Conservation (phyloP, 805 yeast species). For the Wickerhamomyces ciferrii region DNA sequence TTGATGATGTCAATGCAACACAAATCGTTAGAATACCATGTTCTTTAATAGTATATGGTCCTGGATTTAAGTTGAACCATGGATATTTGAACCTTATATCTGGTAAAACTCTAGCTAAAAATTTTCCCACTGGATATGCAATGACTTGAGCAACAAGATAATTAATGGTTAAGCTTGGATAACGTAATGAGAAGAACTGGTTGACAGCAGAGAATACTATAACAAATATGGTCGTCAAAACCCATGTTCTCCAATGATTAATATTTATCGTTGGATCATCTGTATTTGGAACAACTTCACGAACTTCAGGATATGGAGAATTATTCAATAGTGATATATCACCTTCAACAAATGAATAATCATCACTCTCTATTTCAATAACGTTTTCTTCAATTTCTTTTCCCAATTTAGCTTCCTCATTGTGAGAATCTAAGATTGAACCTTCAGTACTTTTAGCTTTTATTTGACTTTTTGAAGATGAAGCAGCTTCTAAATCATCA, state of each 20-base stretch:
- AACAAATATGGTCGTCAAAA: slow-evolving; percentile 42
- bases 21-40: slow-evolving; percentile 46
- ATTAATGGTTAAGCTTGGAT: slow-evolving; percentile 44
- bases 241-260: slow-evolving; percentile 53
- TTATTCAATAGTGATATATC: slow-evolving; percentile 25
- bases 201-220: slow-evolving; percentile 54
- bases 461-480: neutral
- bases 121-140: slow-evolving; percentile 54
- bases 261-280: slow-evolving; percentile 46
- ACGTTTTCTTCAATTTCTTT: slow-evolving; percentile 60
- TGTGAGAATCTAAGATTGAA: neutral
- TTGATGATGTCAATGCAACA: slow-evolving; percentile 33
- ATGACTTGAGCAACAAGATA: slow-evolving; percentile 54
- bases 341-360: slow-evolving; percentile 6
- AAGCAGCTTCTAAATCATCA: neutral
- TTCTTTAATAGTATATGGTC: slow-evolving; percentile 47
- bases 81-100: slow-evolving; percentile 28
- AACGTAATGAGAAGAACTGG: slow-evolving; percentile 48
- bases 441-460: neutral
- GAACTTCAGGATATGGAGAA: slow-evolving; percentile 62
- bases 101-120: slow-evolving; percentile 38
- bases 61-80: slow-evolving; percentile 43
- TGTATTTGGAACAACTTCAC: slow-evolving; percentile 49
- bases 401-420: neutral
- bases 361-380: slow-evolving; percentile 22